Conservation (phyloP, 164 flowering plant genomes). For the Magnolia officinalis region DNA sequence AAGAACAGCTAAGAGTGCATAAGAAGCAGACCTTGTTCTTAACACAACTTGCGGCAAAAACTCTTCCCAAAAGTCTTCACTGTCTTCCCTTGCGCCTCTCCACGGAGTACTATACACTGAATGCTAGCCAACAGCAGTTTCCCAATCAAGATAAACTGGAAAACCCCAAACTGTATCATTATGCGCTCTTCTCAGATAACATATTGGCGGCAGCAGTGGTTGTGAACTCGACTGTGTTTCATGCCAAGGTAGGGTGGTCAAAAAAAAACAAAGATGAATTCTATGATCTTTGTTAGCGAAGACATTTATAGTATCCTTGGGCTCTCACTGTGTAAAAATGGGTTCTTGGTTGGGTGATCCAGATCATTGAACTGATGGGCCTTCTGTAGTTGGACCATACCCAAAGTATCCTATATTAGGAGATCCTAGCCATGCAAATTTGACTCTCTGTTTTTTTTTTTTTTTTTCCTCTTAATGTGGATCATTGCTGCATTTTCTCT, state of each 20-base stretch:
- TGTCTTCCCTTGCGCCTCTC: conserved; percentile 95
- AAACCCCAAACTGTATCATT: conserved; percentile 68
- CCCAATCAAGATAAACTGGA: conserved; percentile 75
- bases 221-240: conserved; percentile 77
- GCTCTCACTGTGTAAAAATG: not conserved
- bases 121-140: conserved; percentile 56
- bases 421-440: too few relatives aligned
- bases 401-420: not conserved
- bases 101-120: conserved; percentile 65
- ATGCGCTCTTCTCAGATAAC: conserved; percentile 87
- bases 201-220: conserved; percentile 88
- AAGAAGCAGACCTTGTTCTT: conserved; percentile 77
- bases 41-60: conserved; percentile 89
- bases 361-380: not conserved
- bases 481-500: too few relatives aligned
- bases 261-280: not conserved
- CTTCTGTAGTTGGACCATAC: not conserved
- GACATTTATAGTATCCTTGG: too few relatives aligned
- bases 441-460: too few relatives aligned
- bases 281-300: too few relatives aligned
- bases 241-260: conserved; percentile 62
- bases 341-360: not conserved
- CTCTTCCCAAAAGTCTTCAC: conserved; percentile 95
- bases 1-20: conserved; percentile 82
- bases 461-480: too few relatives aligned